phyloP scores from a whole-genome alignment of 2,329 filamentous ascomycete genomes.

The Fonsecaea multimorphosa region DNA sequence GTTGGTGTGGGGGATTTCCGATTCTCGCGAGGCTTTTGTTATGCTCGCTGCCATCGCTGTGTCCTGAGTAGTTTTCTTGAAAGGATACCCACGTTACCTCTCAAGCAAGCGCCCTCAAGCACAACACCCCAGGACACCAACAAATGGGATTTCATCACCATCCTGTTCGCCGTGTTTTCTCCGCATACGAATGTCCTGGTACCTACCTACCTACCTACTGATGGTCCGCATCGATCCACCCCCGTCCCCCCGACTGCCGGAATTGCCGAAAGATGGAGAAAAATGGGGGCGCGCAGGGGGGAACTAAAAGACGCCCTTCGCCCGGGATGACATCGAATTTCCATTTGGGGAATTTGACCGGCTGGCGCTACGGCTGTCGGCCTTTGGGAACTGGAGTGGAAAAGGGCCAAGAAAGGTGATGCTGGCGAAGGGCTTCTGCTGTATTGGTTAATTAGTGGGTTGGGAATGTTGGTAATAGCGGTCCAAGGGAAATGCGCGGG shows the following conservation, averaged over 20 bases:
- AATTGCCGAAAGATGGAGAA: conserved; percentile 1
- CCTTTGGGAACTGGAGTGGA: background rate
- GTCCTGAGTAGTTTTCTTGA: no score
- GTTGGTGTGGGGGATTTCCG: no score
- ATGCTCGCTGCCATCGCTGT: no score
- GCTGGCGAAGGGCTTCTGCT: no score
- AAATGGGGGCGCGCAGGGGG: no score
- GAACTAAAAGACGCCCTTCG: background rate
- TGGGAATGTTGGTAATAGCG: no score
- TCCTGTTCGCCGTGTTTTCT: background rate
- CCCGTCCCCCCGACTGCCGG: background rate
- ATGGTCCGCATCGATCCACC: background rate
- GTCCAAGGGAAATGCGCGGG: background rate
- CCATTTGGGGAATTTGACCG: background rate
- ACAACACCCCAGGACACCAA: no score
- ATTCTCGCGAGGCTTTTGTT: no score
- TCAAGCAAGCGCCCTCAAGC: background rate
- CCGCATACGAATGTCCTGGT: conserved; percentile 3
- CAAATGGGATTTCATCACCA: no score
- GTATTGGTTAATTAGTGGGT: no score
- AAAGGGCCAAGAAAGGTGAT: background rate
- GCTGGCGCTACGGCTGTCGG: background rate
- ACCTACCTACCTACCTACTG: no score
- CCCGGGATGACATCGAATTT: background rate
- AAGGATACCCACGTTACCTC: no score